Percentiles rank a stretch among this genome's conserved stretches.
Conservation (phyloP, 176 grass and related monocot genomes). For the Zea mays region Zm-B73-REFERENCE-NAM-5.0 NC_050100.1:223118001-223118500, state of each 20-base stretch:
- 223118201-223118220: conserved; percentile 48
- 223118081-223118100: conserved; percentile 58
- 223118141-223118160: conserved; percentile 5
- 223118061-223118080: too few relatives aligned
- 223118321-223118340: neutral
- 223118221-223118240: conserved; percentile 45
- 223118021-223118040: conserved; percentile 40
- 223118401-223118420: neutral
- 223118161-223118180: conserved; percentile 4
- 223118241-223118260: conserved; percentile 31
- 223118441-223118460: conserved; percentile 86
- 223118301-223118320: conserved; percentile 7
- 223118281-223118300: neutral
- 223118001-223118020: neutral
- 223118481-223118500: conserved; percentile 90
- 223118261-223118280: neutral
- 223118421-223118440: conserved; percentile 65
- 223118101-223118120: conserved; percentile 54
- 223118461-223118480: conserved; percentile 73
- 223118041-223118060: conserved; percentile 49
- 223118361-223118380: conserved; percentile 33
- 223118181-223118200: conserved; percentile 34
- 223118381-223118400: neutral
- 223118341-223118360: conserved; percentile 22
- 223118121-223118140: conserved; percentile 42